Evolutionary conservation across 1,139 yeast genomes (phyloP), one percentile per base, ranked within the genome.

Genomic region (Kluyveromyces sp.): DNA sequence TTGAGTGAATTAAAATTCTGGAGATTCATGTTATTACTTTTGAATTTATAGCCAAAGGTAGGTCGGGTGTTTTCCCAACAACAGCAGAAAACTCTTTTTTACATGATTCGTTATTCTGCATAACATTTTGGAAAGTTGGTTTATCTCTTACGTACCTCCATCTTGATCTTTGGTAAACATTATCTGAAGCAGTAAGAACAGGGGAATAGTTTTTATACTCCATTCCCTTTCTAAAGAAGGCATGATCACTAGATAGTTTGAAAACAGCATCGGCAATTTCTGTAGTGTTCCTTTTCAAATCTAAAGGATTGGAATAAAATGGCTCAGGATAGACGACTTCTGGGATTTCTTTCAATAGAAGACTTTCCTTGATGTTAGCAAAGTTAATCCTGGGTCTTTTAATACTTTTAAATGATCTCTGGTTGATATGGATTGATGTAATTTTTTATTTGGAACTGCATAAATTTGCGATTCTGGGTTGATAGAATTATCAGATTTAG

Each of bases 181-280:
- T 37, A n/a, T 31, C 32, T 21, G 43, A 43, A 5, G 36, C 31
- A 26, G 54, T 49, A 3, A 55, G 31, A 4, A 42, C 30, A 4
- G 57, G 37, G 10, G 52, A 42, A 15, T 53, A 53, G 2, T 55
- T 59, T 31, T 50, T 31, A 37, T 63, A 55, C 4, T 55, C 48
- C 4, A 63, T 46, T 0, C 64, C 58, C 7, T 53, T 50, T 21
- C 68, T 49, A 31, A 57, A 45, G 4, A 56, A 49, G 4, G 63
- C 37, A 27, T 64, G 61, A 5, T 51, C 52, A 0, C 70, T 65
- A 1, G 53, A 48, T 3, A 68, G 47, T 10, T 55, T 67, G 51
- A 81, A 79, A 53, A 75, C 78, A 49, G 74, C 78, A 25, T 89
- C 89, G 0, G 90, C 89, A 64, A 79, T 81, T 2, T 77, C 64